phyloP scores from a whole-genome alignment of 2,329 filamentous ascomycete genomes.

The Penicillium sp. region DNA sequence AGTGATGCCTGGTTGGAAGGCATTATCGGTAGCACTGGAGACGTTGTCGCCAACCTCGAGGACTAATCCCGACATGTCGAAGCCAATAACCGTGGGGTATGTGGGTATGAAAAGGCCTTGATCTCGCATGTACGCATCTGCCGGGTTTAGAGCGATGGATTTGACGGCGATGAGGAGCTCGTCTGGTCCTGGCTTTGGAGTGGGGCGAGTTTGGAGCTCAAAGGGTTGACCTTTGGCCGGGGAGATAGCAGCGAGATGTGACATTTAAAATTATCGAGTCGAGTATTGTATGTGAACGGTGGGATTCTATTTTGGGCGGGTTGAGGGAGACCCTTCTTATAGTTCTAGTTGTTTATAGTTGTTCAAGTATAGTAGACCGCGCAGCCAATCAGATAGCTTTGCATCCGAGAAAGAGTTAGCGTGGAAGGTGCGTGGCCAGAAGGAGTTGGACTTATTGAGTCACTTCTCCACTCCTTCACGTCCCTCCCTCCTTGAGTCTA shows the following conservation, averaged over 20 bases:
- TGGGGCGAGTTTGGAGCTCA: constrained; percentile 43
- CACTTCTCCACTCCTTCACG: too few relatives aligned
- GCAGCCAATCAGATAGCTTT: constrained; percentile 28
- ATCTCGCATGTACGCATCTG: constrained; percentile 50
- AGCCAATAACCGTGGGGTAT: constrained; percentile 47
- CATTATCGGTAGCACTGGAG: constrained; percentile 23
- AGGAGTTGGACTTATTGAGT: too few relatives aligned
- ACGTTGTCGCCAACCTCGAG: constrained; percentile 48
- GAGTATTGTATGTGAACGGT: too few relatives aligned
- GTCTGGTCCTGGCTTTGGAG: constrained; percentile 50
- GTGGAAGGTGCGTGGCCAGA: constrained; percentile 12
- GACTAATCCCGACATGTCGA: constrained; percentile 51
- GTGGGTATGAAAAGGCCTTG: constrained; percentile 46
- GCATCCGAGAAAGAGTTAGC: constrained; percentile 27
- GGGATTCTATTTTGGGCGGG: neutral
- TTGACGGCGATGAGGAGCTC: constrained; percentile 56
- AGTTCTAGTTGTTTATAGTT: neutral
- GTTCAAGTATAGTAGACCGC: neutral
- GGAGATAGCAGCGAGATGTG: constrained; percentile 48
- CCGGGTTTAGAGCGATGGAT: constrained; percentile 55
- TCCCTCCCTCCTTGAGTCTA: neutral
- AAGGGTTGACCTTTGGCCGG: constrained; percentile 43
- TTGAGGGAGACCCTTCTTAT: neutral
- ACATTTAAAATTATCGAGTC: too few relatives aligned
- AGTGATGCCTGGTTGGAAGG: constrained; percentile 40